These are phyloP conservation scores for Solanum paucissectum DNA, from an alignment of 257 asterid species.

Conservation along the genomic window DNA sequence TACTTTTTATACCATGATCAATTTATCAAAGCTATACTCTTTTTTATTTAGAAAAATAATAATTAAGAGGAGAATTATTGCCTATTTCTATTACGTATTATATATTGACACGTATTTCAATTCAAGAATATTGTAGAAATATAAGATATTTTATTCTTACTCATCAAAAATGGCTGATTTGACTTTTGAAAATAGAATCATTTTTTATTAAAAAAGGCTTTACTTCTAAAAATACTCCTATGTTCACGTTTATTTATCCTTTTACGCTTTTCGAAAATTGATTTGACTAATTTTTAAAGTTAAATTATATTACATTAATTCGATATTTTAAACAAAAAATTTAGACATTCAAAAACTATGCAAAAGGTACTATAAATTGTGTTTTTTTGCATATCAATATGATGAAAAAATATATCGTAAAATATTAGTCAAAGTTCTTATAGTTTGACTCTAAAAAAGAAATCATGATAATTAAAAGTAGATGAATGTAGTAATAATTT, in stretches of 20 bases:
- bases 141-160: neutral
- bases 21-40: neutral
- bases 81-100: neutral
- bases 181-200: neutral
- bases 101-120: neutral
- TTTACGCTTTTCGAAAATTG: accelerated
- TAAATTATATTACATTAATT: too few species aligned
- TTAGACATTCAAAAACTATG: too few species aligned
- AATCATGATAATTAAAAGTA: too few species aligned
- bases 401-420: too few species aligned
- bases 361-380: too few species aligned
- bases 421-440: too few species aligned
- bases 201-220: neutral
- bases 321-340: too few species aligned
- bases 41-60: neutral
- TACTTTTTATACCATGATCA: neutral
- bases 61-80: neutral
- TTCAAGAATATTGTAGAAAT: neutral
- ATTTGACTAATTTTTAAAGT: too few species aligned
- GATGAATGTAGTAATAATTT: accelerated
- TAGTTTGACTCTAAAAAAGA: too few species aligned
- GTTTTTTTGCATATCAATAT: too few species aligned
- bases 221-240: too few species aligned
- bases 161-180: neutral
- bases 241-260: too few species aligned